phyloP scores from a whole-genome alignment of 2,329 filamentous ascomycete genomes.

The Aspergillus fischeri region DNA sequence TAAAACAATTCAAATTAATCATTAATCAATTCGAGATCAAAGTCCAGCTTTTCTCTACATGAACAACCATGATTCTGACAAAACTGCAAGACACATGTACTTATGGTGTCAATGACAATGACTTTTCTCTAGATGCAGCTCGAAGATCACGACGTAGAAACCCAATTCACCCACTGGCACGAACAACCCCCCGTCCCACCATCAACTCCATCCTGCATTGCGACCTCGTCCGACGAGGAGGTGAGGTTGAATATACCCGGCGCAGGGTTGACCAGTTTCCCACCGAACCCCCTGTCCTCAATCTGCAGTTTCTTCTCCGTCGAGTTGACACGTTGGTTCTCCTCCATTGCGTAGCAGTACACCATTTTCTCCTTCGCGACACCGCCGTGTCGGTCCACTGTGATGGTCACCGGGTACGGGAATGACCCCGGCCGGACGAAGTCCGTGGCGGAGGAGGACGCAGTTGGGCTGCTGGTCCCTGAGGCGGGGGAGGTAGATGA shows the following conservation, averaged over 20 bases:
- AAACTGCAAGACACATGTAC: not conserved
- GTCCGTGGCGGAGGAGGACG: conserved; percentile 38
- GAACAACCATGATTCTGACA: not conserved
- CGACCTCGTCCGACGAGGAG: conserved; percentile 10
- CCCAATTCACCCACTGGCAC: conserved; percentile 58
- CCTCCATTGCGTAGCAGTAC: conserved; percentile 58
- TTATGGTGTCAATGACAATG: not conserved
- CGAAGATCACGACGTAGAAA: conserved; percentile 7
- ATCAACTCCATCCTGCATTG: conserved; percentile 49
- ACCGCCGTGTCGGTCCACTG: conserved; percentile 58
- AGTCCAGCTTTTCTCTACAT: not conserved
- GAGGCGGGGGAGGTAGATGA: conserved; percentile 16
- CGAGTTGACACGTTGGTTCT: conserved; percentile 43
- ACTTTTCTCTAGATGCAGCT: not conserved
- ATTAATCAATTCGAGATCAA: not conserved
- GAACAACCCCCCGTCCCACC: conserved; percentile 57
- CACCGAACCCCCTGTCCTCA: conserved; percentile 52
- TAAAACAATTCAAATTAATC: not conserved
- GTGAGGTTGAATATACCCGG: conserved; percentile 39
- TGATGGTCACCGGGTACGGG: conserved; percentile 58
- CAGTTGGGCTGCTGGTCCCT: not conserved
- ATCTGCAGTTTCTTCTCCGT: conserved; percentile 45
- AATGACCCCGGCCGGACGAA: conserved; percentile 55
- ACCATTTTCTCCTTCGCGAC: conserved; percentile 51
- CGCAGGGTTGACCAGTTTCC: conserved; percentile 49